A percentile compares a stretch with the other conserved stretches of the same genome.
Conservation (phyloP, 2,329 filamentous ascomycete species). For the Stachybotrys chartarum region DNA sequence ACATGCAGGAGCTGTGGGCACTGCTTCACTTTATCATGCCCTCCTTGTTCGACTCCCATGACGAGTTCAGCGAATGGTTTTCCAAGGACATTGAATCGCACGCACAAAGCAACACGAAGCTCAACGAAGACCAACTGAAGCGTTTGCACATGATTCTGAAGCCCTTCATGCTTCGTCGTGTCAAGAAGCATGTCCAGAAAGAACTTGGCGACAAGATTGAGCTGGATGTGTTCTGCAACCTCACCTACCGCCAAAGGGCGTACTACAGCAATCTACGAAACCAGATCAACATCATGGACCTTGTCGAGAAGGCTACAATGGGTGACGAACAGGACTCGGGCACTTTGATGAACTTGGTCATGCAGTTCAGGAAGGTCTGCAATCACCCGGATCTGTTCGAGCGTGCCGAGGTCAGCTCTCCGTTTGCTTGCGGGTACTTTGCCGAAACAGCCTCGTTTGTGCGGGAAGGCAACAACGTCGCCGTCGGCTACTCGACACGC, state of each 20-base stretch:
- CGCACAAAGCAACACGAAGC: conserved; percentile 97
- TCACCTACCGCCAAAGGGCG: conserved; percentile 91
- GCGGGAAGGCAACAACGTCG: conserved; percentile 73
- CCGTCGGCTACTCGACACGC: conserved; percentile 80
- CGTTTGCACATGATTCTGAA: conserved; percentile 98
- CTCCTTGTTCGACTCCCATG: conserved; percentile 91
- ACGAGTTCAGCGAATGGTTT: conserved; percentile 92
- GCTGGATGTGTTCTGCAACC: conserved; percentile 88
- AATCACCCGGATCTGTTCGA: conserved; percentile 98
- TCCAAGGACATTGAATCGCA: conserved; percentile 97
- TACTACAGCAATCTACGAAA: conserved; percentile 90
- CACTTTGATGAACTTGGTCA: conserved; percentile 97
- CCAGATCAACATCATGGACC: conserved; percentile 97
- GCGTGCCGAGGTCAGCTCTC: conserved; percentile 83
- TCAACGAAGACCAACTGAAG: conserved; percentile 96
- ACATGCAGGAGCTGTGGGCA: conserved; percentile 99
- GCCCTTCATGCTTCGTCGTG: conserved; percentile 97
- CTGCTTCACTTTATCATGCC: conserved; percentile 99
- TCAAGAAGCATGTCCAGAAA: conserved; percentile 99
- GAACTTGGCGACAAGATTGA: conserved; percentile 99
- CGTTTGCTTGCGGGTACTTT: conserved; percentile 77
- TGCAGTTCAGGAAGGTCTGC: conserved; percentile 99
- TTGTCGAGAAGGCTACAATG: conserved; percentile 92
- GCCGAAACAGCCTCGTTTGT: conserved; percentile 94
- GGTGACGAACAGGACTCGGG: conserved; percentile 93